These are phyloP conservation scores for Diaporthe caulivora DNA, from an alignment of 2,329 filamentous ascomycete species.

Conservation along the genomic window DNA sequence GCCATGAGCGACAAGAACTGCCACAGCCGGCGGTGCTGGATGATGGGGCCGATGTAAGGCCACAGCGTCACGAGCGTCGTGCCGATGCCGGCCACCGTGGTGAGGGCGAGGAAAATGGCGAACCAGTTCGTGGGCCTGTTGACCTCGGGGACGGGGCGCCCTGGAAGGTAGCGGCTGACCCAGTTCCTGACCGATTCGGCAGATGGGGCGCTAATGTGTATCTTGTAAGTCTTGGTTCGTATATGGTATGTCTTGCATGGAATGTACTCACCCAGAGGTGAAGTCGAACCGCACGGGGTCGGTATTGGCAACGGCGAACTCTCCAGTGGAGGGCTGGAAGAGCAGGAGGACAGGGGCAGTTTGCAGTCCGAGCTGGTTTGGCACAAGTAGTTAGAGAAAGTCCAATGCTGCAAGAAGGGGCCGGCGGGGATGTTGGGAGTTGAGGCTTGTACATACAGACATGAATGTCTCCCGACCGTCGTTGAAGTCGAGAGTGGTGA, in stretches of 20 bases:
- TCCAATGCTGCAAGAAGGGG: not conserved
- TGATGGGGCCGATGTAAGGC: slow-evolving; percentile 82
- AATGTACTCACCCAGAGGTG: slow-evolving; percentile 73
- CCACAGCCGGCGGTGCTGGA: slow-evolving; percentile 95
- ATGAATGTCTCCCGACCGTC: slow-evolving; percentile 89
- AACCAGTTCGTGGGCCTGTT: slow-evolving; percentile 89
- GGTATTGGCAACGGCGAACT: slow-evolving; percentile 77
- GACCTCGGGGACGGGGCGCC: slow-evolving; percentile 81
- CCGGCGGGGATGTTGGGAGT: not conserved
- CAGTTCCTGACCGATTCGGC: slow-evolving; percentile 85
- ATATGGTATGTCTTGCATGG: not conserved
- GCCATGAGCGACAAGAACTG: slow-evolving; percentile 88
- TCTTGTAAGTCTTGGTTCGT: not conserved
- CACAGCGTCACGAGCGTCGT: slow-evolving; percentile 79
- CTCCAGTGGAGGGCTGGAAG: slow-evolving; percentile 87
- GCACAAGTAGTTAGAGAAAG: slow-evolving; percentile 7
- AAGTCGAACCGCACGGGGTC: slow-evolving; percentile 89
- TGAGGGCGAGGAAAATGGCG: slow-evolving; percentile 76
- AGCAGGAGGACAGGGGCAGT: slow-evolving; percentile 91
- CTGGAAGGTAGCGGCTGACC: slow-evolving; percentile 83
- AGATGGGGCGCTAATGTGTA: slow-evolving; percentile 68
- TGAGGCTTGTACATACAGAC: slow-evolving; percentile 70
- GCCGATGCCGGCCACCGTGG: slow-evolving; percentile 75
- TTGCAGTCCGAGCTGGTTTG: slow-evolving; percentile 83
- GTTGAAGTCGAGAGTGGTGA: slow-evolving; percentile 87